phyloP scores from a whole-genome alignment of 1,284 basidiomycete genomes.

The Irpex sp. region DNA sequence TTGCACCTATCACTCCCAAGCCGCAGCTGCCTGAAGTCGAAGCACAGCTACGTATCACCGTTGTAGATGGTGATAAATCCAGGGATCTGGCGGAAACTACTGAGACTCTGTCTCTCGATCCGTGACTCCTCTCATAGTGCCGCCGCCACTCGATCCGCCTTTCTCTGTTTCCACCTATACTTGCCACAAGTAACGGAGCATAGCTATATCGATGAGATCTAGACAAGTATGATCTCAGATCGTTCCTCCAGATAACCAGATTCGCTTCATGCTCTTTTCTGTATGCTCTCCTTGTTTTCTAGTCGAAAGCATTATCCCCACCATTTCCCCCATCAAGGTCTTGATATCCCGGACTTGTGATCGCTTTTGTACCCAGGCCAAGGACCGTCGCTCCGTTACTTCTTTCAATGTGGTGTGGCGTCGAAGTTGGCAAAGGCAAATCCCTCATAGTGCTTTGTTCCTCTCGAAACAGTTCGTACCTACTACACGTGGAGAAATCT shows the following conservation, averaged over 20 bases:
- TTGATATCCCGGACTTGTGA: background rate
- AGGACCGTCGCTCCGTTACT: background rate
- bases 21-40: slow-evolving; percentile 1
- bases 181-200: background rate
- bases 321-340: background rate
- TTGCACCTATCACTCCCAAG: slow-evolving; percentile 3
- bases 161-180: background rate
- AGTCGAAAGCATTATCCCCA: background rate
- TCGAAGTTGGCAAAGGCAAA: background rate
- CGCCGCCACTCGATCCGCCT: background rate
- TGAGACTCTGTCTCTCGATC: slow-evolving; percentile 5
- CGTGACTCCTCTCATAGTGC: background rate
- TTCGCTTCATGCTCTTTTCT: background rate
- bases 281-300: background rate
- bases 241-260: background rate
- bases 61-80: background rate
- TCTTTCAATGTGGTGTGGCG: background rate
- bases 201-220: background rate
- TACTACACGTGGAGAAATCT: background rate
- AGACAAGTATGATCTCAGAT: background rate
- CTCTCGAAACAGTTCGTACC: background rate
- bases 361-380: background rate
- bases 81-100: slow-evolving; percentile 1
- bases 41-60: slow-evolving; percentile 7
- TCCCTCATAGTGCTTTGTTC: background rate